phyloP scores from a whole-genome alignment of 805 yeast genomes.

The Candida nanaspora region DNA sequence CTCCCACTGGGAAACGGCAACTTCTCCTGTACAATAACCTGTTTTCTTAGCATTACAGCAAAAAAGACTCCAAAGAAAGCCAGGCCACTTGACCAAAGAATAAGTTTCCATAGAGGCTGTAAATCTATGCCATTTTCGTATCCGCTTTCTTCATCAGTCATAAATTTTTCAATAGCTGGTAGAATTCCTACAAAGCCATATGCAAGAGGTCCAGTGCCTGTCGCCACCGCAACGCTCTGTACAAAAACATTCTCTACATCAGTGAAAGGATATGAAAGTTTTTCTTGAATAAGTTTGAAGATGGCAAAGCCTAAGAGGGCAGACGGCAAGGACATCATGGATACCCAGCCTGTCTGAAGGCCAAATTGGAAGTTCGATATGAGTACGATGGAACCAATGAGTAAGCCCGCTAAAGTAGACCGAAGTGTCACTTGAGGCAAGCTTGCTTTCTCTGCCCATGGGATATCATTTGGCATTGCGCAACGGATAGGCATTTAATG shows the following conservation, averaged over 20 bases:
- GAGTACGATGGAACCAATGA: conserved; percentile 81
- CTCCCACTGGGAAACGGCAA: conserved; percentile 91
- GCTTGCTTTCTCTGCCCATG: conserved; percentile 42
- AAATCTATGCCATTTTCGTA: conserved; percentile 31
- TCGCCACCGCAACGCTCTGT: conserved; percentile 92
- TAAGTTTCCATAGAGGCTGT: conserved; percentile 39
- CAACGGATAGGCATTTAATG: neutral
- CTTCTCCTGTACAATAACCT: conserved; percentile 81
- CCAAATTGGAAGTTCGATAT: conserved; percentile 95
- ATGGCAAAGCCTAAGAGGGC: conserved; percentile 82
- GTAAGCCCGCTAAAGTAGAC: conserved; percentile 67
- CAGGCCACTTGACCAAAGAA: conserved; percentile 79
- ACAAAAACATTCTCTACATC: conserved; percentile 94
- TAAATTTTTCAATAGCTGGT: conserved; percentile 89
- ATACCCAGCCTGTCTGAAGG: conserved; percentile 96
- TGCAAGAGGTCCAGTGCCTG: conserved; percentile 95
- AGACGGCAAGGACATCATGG: conserved; percentile 97
- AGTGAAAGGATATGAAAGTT: conserved; percentile 42
- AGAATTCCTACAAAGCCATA: conserved; percentile 93
- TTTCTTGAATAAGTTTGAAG: conserved; percentile 49
- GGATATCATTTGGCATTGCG: conserved; percentile 2
- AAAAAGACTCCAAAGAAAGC: conserved; percentile 95
- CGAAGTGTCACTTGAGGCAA: conserved; percentile 65
- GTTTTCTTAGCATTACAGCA: conserved; percentile 81
- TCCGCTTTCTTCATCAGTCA: conserved; percentile 75